A percentile compares a stretch with the other conserved stretches of the same genome.
These are phyloP conservation scores for Fusarium sacchari DNA, from an alignment of 2,329 filamentous ascomycete species.

Conservation along the genomic window DNA sequence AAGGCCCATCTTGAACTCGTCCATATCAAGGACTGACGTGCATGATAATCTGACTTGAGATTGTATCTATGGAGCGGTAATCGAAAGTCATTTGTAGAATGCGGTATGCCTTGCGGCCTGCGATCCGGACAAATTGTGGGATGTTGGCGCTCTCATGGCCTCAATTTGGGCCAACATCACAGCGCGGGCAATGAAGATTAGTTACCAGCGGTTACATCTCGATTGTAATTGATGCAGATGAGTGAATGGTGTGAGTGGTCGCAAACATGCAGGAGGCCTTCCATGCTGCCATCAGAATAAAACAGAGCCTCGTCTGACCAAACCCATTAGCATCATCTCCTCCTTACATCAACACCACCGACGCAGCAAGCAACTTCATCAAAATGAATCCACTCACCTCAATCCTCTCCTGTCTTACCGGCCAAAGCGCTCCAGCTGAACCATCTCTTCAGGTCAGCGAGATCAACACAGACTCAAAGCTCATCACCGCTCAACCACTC, in stretches of 20 bases:
- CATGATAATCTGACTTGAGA: too few species aligned
- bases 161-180: not conserved
- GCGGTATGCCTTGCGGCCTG: not conserved
- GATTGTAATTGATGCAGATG: not conserved
- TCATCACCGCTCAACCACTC: not conserved
- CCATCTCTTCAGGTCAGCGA: not conserved
- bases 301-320: not conserved
- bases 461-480: not conserved
- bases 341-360: not conserved
- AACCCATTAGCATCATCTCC: too few species aligned
- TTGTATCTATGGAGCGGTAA: fast-evolving
- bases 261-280: conserved; percentile 4
- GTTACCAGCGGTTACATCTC: fast-evolving
- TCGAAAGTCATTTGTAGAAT: fast-evolving
- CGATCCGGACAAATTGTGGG: fast-evolving
- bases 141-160: not conserved
- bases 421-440: not conserved
- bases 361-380: fast-evolving
- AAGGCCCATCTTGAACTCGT: not conserved
- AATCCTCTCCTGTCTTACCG: not conserved
- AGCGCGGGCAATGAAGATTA: not conserved
- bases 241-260: not conserved
- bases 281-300: not conserved
- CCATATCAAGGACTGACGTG: fast-evolving
- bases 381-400: not conserved